Conservation (phyloP, 768 basidiomycete species). For the Leccinum subtestaceum region DNA sequence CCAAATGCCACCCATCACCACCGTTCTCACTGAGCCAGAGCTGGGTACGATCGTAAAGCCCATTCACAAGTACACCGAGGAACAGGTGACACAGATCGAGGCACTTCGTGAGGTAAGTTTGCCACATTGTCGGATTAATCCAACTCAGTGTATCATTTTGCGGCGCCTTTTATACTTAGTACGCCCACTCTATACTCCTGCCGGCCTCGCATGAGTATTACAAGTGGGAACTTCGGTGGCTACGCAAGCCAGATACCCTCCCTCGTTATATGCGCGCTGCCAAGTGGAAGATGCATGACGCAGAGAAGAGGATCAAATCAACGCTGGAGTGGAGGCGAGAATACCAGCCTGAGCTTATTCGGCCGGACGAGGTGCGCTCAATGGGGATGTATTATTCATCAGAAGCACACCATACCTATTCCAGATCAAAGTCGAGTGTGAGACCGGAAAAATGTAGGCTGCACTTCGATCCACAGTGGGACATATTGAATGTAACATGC, state of each 20-base stretch:
- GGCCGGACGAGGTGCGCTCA: conserved; percentile 60
- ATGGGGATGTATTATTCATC: conserved; percentile 7
- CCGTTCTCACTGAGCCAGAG: conserved; percentile 56
- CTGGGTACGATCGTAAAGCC: conserved; percentile 53
- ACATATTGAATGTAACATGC: neutral
- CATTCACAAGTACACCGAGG: conserved; percentile 56
- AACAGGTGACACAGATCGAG: conserved; percentile 58
- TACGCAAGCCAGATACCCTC: conserved; percentile 60
- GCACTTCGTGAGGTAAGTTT: conserved; percentile 56
- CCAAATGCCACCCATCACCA: conserved; percentile 38
- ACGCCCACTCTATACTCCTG: conserved; percentile 60
- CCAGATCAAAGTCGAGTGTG: conserved; percentile 70
- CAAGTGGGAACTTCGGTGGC: conserved; percentile 77
- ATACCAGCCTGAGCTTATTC: conserved; percentile 80
- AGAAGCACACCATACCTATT: neutral
- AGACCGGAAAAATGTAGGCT: conserved; percentile 85
- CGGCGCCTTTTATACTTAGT: conserved; percentile 19
- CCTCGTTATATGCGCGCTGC: conserved; percentile 80
- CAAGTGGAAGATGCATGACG: conserved; percentile 79
- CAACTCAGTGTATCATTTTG: neutral
- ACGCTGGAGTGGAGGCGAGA: conserved; percentile 86
- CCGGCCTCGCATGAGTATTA: conserved; percentile 69
- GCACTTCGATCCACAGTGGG: neutral
- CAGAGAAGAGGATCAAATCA: conserved; percentile 70
- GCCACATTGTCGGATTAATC: neutral